Percentiles rank a stretch among this genome's conserved stretches.
Evolutionary conservation across 139 green algal species (phyloP).

Genomic region (Trebouxia sp.): DNA sequence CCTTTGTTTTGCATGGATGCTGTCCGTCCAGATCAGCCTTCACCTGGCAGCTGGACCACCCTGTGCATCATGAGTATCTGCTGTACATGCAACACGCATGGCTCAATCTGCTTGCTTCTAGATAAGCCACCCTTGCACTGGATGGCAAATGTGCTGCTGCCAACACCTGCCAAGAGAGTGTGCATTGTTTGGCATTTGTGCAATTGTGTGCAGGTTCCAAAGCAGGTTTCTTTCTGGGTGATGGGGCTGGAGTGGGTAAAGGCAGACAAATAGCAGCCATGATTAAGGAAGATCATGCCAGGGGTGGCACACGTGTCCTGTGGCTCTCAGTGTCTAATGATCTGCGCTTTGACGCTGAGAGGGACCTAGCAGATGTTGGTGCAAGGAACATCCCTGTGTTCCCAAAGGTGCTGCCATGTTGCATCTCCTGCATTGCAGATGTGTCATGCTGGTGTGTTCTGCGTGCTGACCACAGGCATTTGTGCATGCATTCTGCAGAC

Average conservation of each 20-base stretch:
- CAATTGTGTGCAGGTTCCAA: conserved; percentile 3
- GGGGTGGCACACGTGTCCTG: conserved; percentile 52
- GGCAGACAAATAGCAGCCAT: conserved; percentile 75
- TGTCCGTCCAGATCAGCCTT: too few species aligned
- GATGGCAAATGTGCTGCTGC: too few species aligned
- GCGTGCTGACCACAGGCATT: too few species aligned
- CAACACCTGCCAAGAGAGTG: too few species aligned
- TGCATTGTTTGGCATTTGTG: too few species aligned
- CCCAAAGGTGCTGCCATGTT: conserved; percentile 43
- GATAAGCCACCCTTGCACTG: background rate
- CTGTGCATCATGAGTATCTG: background rate
- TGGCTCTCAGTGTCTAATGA: conserved; percentile 81
- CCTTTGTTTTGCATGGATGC: too few species aligned
- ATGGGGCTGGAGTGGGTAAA: conserved; percentile 87
- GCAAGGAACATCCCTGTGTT: conserved; percentile 51
- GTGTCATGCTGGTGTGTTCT: too few species aligned
- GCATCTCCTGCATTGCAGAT: background rate
- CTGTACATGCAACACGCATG: background rate
- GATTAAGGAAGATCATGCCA: conserved; percentile 52
- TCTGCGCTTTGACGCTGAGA: conserved; percentile 71
- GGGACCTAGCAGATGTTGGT: conserved; percentile 78
- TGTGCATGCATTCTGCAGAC: too few species aligned
- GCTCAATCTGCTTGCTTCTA: background rate
- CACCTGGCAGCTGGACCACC: background rate
- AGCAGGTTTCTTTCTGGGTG: conserved; percentile 83